A percentile compares a stretch with the other conserved stretches of the same genome.
Evolutionary conservation across 441 rosid species (phyloP).

Genomic region (Erodium moschatum): DNA sequence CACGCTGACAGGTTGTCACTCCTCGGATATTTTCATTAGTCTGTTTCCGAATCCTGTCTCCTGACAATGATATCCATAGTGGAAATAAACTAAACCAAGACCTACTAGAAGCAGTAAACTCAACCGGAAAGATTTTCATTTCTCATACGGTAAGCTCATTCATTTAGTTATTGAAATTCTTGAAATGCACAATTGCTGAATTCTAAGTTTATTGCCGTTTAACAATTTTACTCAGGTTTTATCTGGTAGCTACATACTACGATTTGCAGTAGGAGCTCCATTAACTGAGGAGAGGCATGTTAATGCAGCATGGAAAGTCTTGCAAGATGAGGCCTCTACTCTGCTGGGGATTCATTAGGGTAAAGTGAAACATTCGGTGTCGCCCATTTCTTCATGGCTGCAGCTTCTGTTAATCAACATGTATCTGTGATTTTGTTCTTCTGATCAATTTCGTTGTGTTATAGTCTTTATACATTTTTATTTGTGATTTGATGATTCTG

Average conservation of each 20-base stretch:
- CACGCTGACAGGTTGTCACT: slow-evolving; percentile 47
- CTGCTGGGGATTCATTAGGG: slow-evolving; percentile 28
- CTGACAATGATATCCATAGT: slow-evolving; percentile 24
- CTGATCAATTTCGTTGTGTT: not conserved
- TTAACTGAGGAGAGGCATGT: slow-evolving; percentile 76
- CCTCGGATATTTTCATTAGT: slow-evolving; percentile 67
- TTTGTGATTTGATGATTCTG: not conserved
- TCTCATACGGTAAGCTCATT: slow-evolving; percentile 64
- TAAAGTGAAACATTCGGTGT: not conserved
- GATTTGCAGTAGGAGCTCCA: slow-evolving; percentile 77
- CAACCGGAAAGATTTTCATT: slow-evolving; percentile 63
- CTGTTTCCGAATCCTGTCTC: slow-evolving; percentile 56
- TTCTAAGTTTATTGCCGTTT: not conserved
- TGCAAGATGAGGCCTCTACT: slow-evolving; percentile 54
- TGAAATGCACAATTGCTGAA: not conserved
- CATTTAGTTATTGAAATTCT: not conserved
- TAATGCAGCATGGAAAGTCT: slow-evolving; percentile 57
- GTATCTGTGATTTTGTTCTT: not conserved
- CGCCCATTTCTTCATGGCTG: not conserved
- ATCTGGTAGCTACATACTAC: slow-evolving; percentile 47
- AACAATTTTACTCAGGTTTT: slow-evolving; percentile 39
- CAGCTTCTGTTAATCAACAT: not conserved
- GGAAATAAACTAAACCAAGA: slow-evolving; percentile 45
- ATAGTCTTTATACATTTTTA: not conserved
- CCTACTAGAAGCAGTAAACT: slow-evolving; percentile 63